phyloP scores from a whole-genome alignment of 2,329 filamentous ascomycete genomes.

The Epichloe brachyelytri region DNA sequence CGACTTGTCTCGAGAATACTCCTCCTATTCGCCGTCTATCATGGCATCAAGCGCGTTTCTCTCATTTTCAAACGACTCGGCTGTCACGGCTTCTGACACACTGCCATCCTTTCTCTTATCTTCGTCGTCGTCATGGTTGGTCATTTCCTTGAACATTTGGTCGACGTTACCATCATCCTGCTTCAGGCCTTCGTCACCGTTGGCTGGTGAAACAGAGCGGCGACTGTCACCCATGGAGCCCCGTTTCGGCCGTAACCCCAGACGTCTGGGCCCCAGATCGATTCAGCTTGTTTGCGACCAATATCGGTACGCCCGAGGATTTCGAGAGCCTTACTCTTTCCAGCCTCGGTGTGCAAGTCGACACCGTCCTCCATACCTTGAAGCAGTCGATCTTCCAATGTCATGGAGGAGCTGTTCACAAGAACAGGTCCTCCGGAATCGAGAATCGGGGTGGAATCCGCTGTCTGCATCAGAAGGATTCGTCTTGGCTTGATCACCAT shows the following conservation, averaged over 20 bases:
- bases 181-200: conserved; percentile 19
- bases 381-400: conserved; percentile 38
- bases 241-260: conserved; percentile 22
- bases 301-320: conserved; percentile 37
- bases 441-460: conserved; percentile 30
- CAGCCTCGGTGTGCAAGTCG: conserved; percentile 30
- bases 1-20: not conserved
- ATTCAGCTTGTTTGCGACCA: conserved; percentile 36
- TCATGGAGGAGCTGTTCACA: conserved; percentile 26
- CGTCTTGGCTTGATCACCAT: conserved; percentile 16
- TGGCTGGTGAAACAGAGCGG: conserved; percentile 15
- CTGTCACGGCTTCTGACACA: conserved; percentile 23
- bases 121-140: conserved; percentile 37
- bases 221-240: conserved; percentile 16
- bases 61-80: conserved; percentile 31
- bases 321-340: conserved; percentile 38
- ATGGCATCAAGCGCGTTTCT: conserved; percentile 34
- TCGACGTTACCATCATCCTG: conserved; percentile 35
- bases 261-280: conserved; percentile 36
- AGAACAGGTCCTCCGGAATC: conserved; percentile 29
- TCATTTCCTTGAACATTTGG: conserved; percentile 43
- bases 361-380: conserved; percentile 32
- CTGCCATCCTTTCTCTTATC: conserved; percentile 22
- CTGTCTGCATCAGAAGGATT: conserved; percentile 29
- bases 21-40: conserved; percentile 27